Evolutionary conservation across 2,329 filamentous ascomycete species (phyloP).

Genomic region (Zasmidium angulare): DNA sequence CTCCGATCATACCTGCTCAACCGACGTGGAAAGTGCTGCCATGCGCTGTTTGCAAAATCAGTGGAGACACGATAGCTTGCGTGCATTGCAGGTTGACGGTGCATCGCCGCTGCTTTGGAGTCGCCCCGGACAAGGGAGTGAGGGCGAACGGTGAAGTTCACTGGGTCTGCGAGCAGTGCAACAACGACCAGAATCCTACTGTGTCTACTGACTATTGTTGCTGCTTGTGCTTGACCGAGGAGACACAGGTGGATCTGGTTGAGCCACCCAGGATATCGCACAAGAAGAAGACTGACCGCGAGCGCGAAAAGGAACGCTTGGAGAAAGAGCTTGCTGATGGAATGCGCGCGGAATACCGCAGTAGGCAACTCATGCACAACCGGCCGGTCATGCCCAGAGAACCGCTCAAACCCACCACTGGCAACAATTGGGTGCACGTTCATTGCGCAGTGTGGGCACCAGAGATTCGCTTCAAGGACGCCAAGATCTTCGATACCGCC

Average conservation of each 20-base stretch:
- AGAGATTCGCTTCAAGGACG: conserved; percentile 89
- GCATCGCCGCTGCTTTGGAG: conserved; percentile 89
- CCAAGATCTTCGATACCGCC: conserved; percentile 76
- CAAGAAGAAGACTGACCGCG: conserved; percentile 90
- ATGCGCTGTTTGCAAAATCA: conserved; percentile 78
- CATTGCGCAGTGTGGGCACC: conserved; percentile 88
- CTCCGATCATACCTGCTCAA: conserved; percentile 69
- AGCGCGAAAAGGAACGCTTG: conserved; percentile 80
- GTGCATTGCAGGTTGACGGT: conserved; percentile 87
- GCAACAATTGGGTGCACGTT: conserved; percentile 98
- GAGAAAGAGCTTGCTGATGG: conserved; percentile 82
- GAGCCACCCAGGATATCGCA: conserved; percentile 75
- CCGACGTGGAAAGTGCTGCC: conserved; percentile 77
- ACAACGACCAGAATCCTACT: conserved; percentile 87
- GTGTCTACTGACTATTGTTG: conserved; percentile 96
- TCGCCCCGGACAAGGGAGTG: conserved; percentile 63
- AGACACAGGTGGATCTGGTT: conserved; percentile 78
- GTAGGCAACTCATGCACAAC: conserved; percentile 78
- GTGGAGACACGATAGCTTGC: conserved; percentile 74
- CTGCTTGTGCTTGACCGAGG: conserved; percentile 81
- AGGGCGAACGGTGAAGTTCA: conserved; percentile 55
- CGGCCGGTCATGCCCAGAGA: conserved; percentile 83
- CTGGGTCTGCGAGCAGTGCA: conserved; percentile 95
- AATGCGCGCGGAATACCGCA: conserved; percentile 77
- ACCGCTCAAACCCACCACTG: conserved; percentile 86